A percentile compares a stretch with the other conserved stretches of the same genome.
Conservation (phyloP, 2,329 filamentous ascomycete genomes). For the Zalaria sp. region DNA sequence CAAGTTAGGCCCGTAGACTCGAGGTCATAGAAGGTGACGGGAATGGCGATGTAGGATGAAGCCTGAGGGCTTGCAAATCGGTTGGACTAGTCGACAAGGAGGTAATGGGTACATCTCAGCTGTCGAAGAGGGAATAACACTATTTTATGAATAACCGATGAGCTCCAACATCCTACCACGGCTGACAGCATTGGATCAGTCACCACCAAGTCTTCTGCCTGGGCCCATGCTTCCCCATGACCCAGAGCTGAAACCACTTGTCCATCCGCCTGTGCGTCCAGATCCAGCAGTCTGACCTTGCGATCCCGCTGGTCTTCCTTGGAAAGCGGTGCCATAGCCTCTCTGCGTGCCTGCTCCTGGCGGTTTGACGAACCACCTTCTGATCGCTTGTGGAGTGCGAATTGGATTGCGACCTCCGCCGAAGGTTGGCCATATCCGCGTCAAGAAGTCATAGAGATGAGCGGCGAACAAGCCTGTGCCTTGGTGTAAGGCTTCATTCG, state of each 20-base stretch:
- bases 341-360: constrained; percentile 31
- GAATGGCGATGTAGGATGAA: too few relatives aligned
- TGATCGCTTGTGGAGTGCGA: constrained; percentile 58
- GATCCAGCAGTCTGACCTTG: constrained; percentile 20
- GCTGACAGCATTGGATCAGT: constrained; percentile 5
- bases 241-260: constrained; percentile 13
- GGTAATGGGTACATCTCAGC: too few relatives aligned
- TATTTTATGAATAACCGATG: too few relatives aligned
- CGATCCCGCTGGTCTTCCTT: constrained; percentile 27
- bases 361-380: constrained; percentile 44
- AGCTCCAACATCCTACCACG: too few relatives aligned
- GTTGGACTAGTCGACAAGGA: too few relatives aligned
- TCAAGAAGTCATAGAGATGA: constrained; percentile 82
- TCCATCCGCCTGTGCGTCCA: constrained; percentile 16
- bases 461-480: constrained; percentile 71
- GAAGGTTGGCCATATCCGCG: constrained; percentile 75
- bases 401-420: constrained; percentile 70
- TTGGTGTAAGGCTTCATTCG: constrained; percentile 44
- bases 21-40: too few relatives aligned
- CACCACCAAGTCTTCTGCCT: constrained; percentile 45
- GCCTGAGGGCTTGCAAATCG: too few relatives aligned
- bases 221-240: constrained; percentile 47
- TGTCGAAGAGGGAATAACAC: too few relatives aligned
- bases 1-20: too few relatives aligned
- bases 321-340: constrained; percentile 49